Conservation (phyloP, 2,329 filamentous ascomycete species). For the Claviceps digitariae region DNA sequence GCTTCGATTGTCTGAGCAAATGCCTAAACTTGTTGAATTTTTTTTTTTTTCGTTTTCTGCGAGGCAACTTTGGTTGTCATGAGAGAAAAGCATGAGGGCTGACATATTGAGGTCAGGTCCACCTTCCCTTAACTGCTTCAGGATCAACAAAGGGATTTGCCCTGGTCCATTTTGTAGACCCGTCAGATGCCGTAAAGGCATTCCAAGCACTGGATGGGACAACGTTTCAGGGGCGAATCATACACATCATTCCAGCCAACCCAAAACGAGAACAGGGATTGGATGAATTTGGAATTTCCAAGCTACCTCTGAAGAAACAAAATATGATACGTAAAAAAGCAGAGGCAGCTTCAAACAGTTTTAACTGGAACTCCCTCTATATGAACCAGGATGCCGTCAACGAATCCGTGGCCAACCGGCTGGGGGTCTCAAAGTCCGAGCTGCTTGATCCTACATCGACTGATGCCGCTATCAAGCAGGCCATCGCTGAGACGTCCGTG, state of each 20-base stretch:
- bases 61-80: not conserved
- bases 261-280: slow-evolving; percentile 70
- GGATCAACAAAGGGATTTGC: slow-evolving; percentile 81
- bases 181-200: slow-evolving; percentile 62
- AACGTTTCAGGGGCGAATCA: slow-evolving; percentile 79
- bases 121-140: slow-evolving; percentile 62
- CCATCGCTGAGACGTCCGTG: slow-evolving; percentile 86
- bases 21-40: slow-evolving; percentile 11
- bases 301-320: slow-evolving; percentile 88
- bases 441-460: slow-evolving; percentile 90
- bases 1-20: slow-evolving; percentile 69
- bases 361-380: slow-evolving; percentile 99
- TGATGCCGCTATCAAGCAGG: slow-evolving; percentile 90
- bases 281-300: slow-evolving; percentile 80
- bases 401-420: slow-evolving; percentile 69
- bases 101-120: slow-evolving; percentile 48
- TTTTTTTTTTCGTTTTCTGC: not conserved
- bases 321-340: slow-evolving; percentile 76
- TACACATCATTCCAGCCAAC: slow-evolving; percentile 79
- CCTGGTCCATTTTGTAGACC: slow-evolving; percentile 64
- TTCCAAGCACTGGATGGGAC: slow-evolving; percentile 69
- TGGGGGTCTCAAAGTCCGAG: slow-evolving; percentile 84
- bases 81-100: slow-evolving; percentile 9
- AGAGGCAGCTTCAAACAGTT: slow-evolving; percentile 62
- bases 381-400: slow-evolving; percentile 96